These are phyloP conservation scores for Lactifluus volemus DNA, from an alignment of 768 basidiomycete genomes.

Conservation along the genomic window DNA sequence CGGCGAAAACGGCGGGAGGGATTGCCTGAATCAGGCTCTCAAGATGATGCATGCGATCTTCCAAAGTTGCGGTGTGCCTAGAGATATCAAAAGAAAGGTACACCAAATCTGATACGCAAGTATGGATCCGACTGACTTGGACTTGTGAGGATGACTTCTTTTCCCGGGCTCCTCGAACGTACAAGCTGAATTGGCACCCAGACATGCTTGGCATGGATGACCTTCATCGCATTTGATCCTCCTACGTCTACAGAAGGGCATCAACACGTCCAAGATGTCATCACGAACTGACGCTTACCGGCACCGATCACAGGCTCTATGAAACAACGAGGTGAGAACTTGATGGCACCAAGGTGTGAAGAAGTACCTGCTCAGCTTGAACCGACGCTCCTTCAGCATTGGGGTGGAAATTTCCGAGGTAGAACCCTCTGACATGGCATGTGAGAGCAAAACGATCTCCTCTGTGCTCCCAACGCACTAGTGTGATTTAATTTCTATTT, in stretches of 20 bases:
- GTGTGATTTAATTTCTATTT: background rate
- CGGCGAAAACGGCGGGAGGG: slow-evolving; percentile 69
- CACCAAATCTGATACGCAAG: background rate
- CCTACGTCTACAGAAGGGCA: slow-evolving; percentile 44
- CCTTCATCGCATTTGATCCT: slow-evolving; percentile 87
- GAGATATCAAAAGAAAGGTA: background rate
- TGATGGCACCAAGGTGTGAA: slow-evolving; percentile 3
- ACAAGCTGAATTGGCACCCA: slow-evolving; percentile 73
- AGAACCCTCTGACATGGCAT: slow-evolving; percentile 10
- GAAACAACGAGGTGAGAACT: slow-evolving; percentile 3
- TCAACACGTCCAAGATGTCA: background rate
- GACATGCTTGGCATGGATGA: slow-evolving; percentile 80
- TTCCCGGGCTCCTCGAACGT: slow-evolving; percentile 87
- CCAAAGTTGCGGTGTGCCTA: slow-evolving; percentile 74
- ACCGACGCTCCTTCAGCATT: slow-evolving; percentile 66
- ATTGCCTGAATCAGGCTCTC: slow-evolving; percentile 81
- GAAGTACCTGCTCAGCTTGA: slow-evolving; percentile 77
- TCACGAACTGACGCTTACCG: slow-evolving; percentile 43
- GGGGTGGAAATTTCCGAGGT: slow-evolving; percentile 17
- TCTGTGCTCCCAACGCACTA: background rate
- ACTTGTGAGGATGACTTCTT: slow-evolving; percentile 79
- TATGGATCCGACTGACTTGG: slow-evolving; percentile 48
- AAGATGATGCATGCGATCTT: slow-evolving; percentile 83
- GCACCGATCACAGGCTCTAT: slow-evolving; percentile 84
- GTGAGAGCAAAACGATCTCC: background rate